Percentiles rank a stretch among this genome's conserved stretches.
phyloP scores from a whole-genome alignment of 2,329 filamentous ascomycete genomes.

The Pseudogymnoascus sp. region DNA sequence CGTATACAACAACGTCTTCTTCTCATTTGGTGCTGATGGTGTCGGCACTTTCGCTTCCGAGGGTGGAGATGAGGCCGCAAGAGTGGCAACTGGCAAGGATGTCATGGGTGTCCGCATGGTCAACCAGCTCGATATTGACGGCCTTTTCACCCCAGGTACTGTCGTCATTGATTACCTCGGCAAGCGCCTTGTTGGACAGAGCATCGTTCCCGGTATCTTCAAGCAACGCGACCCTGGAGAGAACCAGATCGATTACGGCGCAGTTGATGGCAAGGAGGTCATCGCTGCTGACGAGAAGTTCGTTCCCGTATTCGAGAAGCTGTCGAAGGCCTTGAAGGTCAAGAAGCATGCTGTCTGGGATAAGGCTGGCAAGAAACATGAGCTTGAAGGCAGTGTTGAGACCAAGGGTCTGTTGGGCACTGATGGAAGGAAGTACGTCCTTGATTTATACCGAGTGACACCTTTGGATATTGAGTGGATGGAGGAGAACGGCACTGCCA shows the following conservation, averaged over 20 bases:
- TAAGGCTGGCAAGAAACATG: slow-evolving; percentile 83
- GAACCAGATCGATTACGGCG: slow-evolving; percentile 98
- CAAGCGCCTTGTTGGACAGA: slow-evolving; percentile 94
- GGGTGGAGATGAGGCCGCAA: slow-evolving; percentile 91
- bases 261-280: slow-evolving; percentile 92
- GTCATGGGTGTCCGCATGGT: slow-evolving; percentile 89
- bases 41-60: slow-evolving; percentile 96
- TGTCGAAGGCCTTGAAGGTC: slow-evolving; percentile 82
- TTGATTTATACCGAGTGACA: slow-evolving; percentile 91
- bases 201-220: slow-evolving; percentile 97
- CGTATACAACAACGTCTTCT: slow-evolving; percentile 99
- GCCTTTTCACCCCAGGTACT: slow-evolving; percentile 89
- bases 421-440: slow-evolving; percentile 93
- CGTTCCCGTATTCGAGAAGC: slow-evolving; percentile 73
- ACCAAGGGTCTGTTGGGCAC: slow-evolving; percentile 97
- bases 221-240: slow-evolving; percentile 96
- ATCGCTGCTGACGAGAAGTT: slow-evolving; percentile 88
- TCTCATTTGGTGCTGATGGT: slow-evolving; percentile 94
- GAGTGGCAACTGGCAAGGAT: slow-evolving; percentile 94
- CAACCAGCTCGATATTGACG: slow-evolving; percentile 93
- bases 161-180: slow-evolving; percentile 96
- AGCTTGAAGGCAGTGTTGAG: slow-evolving; percentile 91
- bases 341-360: slow-evolving; percentile 98
- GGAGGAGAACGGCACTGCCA: slow-evolving; percentile 60
- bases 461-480: slow-evolving; percentile 88